These are phyloP conservation scores for Eucalyptus pauciflora DNA, from an alignment of 345 rosid genomes.

Conservation along the genomic window DNA sequence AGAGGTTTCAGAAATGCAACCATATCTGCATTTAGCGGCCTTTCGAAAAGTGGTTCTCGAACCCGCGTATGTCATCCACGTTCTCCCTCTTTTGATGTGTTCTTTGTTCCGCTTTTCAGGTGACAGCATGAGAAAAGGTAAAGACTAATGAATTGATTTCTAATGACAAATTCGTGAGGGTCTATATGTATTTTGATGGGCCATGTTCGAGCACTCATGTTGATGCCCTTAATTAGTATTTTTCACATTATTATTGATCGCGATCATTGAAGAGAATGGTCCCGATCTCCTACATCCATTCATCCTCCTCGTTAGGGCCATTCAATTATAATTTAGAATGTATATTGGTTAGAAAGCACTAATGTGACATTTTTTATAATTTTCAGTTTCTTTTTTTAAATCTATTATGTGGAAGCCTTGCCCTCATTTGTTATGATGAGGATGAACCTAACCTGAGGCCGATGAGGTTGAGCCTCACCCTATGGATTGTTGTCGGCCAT, in stretches of 20 bases:
- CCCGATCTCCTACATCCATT: background rate
- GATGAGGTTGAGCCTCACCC: accelerated
- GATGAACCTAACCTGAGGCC: background rate
- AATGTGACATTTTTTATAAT: background rate
- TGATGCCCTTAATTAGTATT: background rate
- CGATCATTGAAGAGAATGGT: background rate
- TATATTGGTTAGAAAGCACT: accelerated
- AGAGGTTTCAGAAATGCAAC: too few relatives aligned
- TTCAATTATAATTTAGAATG: background rate
- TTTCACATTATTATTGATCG: background rate
- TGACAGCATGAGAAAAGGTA: background rate
- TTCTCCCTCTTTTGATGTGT: background rate
- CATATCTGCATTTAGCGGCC: too few relatives aligned
- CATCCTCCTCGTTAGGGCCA: background rate
- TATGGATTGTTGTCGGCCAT: accelerated
- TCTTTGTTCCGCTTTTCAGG: background rate
- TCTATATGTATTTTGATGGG: background rate
- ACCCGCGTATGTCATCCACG: accelerated
- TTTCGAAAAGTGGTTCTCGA: background rate
- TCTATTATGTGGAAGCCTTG: background rate
- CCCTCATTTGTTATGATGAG: accelerated
- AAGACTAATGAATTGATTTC: background rate
- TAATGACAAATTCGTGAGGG: background rate
- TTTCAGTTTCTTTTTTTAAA: background rate
- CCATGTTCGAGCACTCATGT: background rate